A percentile compares a stretch with the other conserved stretches of the same genome.
Evolutionary conservation across 2,329 filamentous ascomycete species (phyloP).

Genomic region (Cercospora sp.): DNA sequence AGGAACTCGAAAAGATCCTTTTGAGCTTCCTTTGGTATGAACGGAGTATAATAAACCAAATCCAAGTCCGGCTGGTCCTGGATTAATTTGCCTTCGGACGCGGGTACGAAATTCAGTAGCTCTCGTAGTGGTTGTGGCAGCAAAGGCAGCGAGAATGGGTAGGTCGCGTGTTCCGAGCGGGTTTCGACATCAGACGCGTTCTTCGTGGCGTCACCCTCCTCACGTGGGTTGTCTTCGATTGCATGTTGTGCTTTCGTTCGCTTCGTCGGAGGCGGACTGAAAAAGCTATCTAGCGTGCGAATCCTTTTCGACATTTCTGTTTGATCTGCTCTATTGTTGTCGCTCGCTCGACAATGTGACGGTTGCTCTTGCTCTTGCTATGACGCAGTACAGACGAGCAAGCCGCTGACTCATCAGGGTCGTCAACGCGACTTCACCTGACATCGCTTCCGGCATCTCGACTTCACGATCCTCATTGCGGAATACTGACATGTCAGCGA

Average conservation of each 20-base stretch:
- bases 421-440: constrained; percentile 14
- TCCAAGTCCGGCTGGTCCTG: constrained; percentile 70
- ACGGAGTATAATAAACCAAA: constrained; percentile 73
- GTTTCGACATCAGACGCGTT: background rate
- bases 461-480: background rate
- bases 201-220: constrained; percentile 1
- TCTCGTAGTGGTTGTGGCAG: constrained; percentile 48
- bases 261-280: constrained; percentile 53
- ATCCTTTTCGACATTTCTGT: constrained; percentile 46
- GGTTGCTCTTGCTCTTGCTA: background rate
- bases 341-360: background rate
- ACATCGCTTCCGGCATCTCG: background rate
- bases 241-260: constrained; percentile 37
- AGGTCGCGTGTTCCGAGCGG: constrained; percentile 50
- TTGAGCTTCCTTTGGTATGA: constrained; percentile 59
- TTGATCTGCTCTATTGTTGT: background rate
- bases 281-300: constrained; percentile 69
- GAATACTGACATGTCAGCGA: background rate
- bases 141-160: constrained; percentile 54
- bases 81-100: constrained; percentile 56
- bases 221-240: background rate
- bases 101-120: constrained; percentile 44
- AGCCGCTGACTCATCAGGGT: background rate
- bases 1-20: constrained; percentile 69
- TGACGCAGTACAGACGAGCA: constrained; percentile 4